Evolutionary conservation across 2,329 filamentous ascomycete species (phyloP).

Genomic region (Cladophialophora carrionii): DNA sequence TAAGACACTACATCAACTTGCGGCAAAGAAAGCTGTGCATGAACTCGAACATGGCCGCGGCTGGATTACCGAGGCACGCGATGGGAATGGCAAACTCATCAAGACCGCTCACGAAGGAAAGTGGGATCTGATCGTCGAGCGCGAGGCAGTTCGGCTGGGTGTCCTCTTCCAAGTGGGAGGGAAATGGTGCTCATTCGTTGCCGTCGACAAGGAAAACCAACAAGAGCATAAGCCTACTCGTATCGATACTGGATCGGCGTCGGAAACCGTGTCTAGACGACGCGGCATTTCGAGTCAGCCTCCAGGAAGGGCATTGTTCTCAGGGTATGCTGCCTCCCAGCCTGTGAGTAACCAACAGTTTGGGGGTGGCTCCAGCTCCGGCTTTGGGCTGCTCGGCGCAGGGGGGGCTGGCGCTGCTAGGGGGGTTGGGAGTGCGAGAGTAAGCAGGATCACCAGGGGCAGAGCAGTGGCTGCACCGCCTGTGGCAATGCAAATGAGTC

Average conservation of each 20-base stretch:
- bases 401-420: neutral
- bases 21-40: slow-evolving; percentile 67
- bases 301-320: neutral
- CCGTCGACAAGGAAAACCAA: slow-evolving; percentile 54
- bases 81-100: slow-evolving; percentile 50
- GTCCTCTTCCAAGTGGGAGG: slow-evolving; percentile 68
- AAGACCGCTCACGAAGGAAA: slow-evolving; percentile 54
- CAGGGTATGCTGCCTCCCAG: neutral
- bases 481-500: neutral
- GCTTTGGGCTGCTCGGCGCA: neutral
- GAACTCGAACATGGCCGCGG: slow-evolving; percentile 73
- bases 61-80: slow-evolving; percentile 62
- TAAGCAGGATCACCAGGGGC: no score
- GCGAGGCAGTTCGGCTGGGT: slow-evolving; percentile 68
- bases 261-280: neutral
- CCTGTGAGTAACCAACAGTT: neutral
- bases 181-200: slow-evolving; percentile 74
- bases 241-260: neutral
- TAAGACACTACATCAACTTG: slow-evolving; percentile 69
- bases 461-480: neutral
- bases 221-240: neutral
- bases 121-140: slow-evolving; percentile 64
- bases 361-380: neutral
- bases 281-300: no score
- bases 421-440: no score